phyloP scores from a whole-genome alignment of 2,329 filamentous ascomycete genomes.

The Boeremia lycopersici region DNA sequence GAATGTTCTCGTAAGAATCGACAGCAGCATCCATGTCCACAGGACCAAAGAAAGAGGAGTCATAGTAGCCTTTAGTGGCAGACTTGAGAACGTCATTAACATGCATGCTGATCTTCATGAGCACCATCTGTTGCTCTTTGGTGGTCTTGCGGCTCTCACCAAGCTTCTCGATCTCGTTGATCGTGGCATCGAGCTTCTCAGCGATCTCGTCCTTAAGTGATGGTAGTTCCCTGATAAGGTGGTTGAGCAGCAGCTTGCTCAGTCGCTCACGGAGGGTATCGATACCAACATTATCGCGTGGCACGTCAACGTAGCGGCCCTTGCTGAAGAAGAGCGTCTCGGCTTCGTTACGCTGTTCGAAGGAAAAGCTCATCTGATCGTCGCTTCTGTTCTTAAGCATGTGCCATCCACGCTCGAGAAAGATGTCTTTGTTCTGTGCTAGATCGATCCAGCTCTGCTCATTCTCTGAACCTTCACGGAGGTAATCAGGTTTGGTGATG shows the following conservation, averaged over 20 bases:
- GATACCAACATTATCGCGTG: neutral
- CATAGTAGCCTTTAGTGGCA: neutral
- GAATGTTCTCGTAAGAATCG: neutral
- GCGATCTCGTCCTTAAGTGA: neutral
- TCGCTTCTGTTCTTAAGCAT: constrained; percentile 58
- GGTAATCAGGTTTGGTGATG: constrained; percentile 62
- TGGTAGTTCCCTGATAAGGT: neutral
- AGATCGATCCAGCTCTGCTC: constrained; percentile 51
- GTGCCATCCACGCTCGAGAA: constrained; percentile 59
- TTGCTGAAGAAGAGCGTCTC: constrained; percentile 40
- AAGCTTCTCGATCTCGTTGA: neutral
- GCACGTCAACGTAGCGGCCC: neutral
- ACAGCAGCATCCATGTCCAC: neutral
- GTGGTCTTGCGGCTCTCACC: neutral
- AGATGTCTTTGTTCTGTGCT: constrained; percentile 48
- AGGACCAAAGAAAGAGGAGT: neutral
- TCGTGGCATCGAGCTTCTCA: neutral
- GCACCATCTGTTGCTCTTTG: neutral
- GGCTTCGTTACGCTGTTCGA: constrained; percentile 33
- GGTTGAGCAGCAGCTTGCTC: neutral
- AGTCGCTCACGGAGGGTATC: neutral
- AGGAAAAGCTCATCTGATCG: constrained; percentile 28
- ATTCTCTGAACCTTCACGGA: constrained; percentile 47
- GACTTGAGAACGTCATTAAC: neutral
- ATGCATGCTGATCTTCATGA: neutral